phyloP scores from a whole-genome alignment of 352 stramenopile species.

The Globisporangium cederbergense region DNA sequence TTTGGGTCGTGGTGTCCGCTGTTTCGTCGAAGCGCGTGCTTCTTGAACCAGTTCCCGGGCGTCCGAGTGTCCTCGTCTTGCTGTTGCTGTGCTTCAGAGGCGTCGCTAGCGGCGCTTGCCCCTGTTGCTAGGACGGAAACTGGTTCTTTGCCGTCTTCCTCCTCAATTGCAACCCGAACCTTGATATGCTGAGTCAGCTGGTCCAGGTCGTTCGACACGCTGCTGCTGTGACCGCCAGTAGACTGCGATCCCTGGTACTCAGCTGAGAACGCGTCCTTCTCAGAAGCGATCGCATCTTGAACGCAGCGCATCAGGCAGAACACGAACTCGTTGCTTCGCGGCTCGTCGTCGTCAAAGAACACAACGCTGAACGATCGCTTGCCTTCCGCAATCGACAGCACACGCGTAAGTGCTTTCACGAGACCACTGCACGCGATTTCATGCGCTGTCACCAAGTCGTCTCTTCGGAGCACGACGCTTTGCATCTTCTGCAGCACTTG shows the following conservation, averaged over 20 bases:
- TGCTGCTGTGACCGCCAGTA: constrained; percentile 12
- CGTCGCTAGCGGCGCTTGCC: constrained; percentile 45
- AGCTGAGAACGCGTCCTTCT: constrained; percentile 55
- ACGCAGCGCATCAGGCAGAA: constrained; percentile 41
- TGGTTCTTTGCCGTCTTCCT: constrained; percentile 18
- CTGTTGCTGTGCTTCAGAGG: constrained; percentile 15
- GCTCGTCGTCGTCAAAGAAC: constrained; percentile 17
- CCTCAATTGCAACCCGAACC: constrained; percentile 59
- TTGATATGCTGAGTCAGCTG: constrained; percentile 74
- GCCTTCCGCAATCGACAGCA: constrained; percentile 27
- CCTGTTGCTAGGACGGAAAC: not conserved
- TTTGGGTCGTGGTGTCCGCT: constrained; percentile 5
- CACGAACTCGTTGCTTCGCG: constrained; percentile 5
- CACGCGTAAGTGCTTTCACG: constrained; percentile 33
- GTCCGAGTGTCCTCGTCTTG: constrained; percentile 11
- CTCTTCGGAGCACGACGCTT: constrained; percentile 25
- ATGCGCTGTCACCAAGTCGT: constrained; percentile 46
- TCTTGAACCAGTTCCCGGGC: constrained; percentile 27
- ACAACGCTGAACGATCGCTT: constrained; percentile 34
- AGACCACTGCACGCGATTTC: constrained; percentile 61
- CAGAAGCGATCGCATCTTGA: constrained; percentile 58
- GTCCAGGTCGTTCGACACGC: constrained; percentile 47
- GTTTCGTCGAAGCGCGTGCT: constrained; percentile 18
- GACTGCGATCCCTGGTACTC: constrained; percentile 15
- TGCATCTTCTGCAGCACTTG: constrained; percentile 24